Evolutionary conservation across 768 basidiomycete genomes (phyloP).

Genomic region (Collybia sp.): DNA sequence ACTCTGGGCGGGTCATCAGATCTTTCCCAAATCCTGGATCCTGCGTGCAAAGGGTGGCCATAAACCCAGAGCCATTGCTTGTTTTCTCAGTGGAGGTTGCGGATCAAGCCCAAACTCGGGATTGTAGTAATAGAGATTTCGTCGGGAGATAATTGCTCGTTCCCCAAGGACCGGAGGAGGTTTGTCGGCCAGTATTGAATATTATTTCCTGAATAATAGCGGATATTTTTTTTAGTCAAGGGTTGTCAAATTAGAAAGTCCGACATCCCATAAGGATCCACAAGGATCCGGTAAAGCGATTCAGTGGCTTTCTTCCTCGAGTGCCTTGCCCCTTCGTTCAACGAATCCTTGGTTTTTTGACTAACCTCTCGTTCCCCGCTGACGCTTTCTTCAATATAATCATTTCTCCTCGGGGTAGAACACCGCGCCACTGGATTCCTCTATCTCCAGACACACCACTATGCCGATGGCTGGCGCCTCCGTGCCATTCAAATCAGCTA

Average conservation of each 20-base stretch:
- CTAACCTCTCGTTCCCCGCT: slow-evolving; percentile 8
- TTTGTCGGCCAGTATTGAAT: background rate
- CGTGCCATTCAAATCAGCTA: slow-evolving; percentile 13
- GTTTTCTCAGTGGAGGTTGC: background rate
- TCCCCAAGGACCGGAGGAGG: background rate
- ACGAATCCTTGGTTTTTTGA: slow-evolving; percentile 8
- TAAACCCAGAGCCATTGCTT: background rate
- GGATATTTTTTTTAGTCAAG: slow-evolving; percentile 14
- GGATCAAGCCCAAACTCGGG: background rate
- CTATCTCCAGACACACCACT: background rate
- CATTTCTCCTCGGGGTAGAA: background rate
- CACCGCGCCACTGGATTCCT: slow-evolving; percentile 7
- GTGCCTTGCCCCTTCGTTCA: slow-evolving; percentile 4
- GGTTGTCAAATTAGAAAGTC: slow-evolving; percentile 31
- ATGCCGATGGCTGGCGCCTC: slow-evolving; percentile 3
- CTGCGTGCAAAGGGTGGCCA: background rate
- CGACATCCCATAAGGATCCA: slow-evolving; percentile 39
- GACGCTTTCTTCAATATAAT: slow-evolving; percentile 1
- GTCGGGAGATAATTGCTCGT: background rate
- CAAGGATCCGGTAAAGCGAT: slow-evolving; percentile 14
- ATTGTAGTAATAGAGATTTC: background rate
- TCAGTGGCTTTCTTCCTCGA: slow-evolving; percentile 4
- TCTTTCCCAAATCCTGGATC: background rate
- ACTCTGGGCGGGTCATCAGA: background rate
- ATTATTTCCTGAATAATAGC: background rate